Conservation (phyloP, 108 stramenopile species). For the Heterococcus sp. region DNA sequence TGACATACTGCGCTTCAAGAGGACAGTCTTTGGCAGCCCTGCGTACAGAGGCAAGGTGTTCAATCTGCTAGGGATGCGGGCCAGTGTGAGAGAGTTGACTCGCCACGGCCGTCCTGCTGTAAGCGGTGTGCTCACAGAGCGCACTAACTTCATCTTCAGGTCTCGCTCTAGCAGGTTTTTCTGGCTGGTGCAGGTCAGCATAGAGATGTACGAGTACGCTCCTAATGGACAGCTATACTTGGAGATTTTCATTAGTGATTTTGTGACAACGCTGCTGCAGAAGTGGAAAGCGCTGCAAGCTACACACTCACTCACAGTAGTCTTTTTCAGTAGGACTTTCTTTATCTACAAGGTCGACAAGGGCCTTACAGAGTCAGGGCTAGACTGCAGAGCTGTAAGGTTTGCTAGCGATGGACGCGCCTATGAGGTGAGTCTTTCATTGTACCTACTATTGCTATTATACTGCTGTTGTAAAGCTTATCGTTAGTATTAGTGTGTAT, state of each 20-base stretch:
- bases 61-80: constrained; percentile 6
- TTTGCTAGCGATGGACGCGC: background rate
- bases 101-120: constrained; percentile 7
- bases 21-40: constrained; percentile 8
- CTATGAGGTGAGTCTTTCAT: background rate
- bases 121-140: constrained; percentile 34
- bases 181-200: constrained; percentile 91
- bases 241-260: constrained; percentile 43
- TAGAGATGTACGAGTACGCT: constrained; percentile 95
- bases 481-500: background rate
- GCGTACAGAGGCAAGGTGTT: constrained; percentile 22
- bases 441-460: background rate
- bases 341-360: constrained; percentile 4
- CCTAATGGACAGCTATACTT: constrained; percentile 64
- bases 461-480: background rate
- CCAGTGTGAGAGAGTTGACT: constrained; percentile 21
- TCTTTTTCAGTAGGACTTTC: constrained; percentile 83
- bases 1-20: constrained; percentile 32
- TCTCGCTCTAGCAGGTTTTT: constrained; percentile 83
- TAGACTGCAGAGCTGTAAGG: background rate
- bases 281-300: constrained; percentile 59
- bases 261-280: constrained; percentile 40
- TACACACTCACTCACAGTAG: constrained; percentile 86
- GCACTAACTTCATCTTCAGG: constrained; percentile 56
- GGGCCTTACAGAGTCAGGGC: background rate